phyloP scores from a whole-genome alignment of 805 yeast species.

The Jamesozyma hellenica region DNA sequence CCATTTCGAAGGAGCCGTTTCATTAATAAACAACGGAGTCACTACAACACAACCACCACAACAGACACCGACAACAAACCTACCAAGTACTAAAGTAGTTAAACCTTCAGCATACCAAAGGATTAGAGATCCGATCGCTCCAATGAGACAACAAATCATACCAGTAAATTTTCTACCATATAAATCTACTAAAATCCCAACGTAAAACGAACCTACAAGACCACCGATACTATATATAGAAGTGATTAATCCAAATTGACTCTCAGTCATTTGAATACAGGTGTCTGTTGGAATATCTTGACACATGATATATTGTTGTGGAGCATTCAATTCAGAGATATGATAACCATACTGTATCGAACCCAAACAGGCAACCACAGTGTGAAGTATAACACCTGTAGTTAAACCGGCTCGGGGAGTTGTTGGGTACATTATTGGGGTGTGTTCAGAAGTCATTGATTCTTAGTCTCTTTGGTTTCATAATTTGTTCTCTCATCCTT shows the following conservation, averaged over 20 bases:
- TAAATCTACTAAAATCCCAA: slow-evolving; percentile 54
- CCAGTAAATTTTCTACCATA: slow-evolving; percentile 53
- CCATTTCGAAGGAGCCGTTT: slow-evolving; percentile 57
- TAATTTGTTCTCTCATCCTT: too few relatives aligned
- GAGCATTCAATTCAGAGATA: slow-evolving; percentile 90
- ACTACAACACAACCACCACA: slow-evolving; percentile 85
- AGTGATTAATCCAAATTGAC: slow-evolving; percentile 62
- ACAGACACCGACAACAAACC: slow-evolving; percentile 72
- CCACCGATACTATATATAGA: slow-evolving; percentile 83
- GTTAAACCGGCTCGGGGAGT: background rate
- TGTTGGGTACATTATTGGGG: too few relatives aligned
- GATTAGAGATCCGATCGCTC: slow-evolving; percentile 51
- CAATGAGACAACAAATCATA: slow-evolving; percentile 40
- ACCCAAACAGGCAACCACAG: slow-evolving; percentile 53
- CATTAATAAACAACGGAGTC: slow-evolving; percentile 73
- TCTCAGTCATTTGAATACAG: slow-evolving; percentile 50
- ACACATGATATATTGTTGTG: slow-evolving; percentile 63
- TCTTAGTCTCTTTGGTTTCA: too few relatives aligned
- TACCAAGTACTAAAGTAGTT: slow-evolving; percentile 45
- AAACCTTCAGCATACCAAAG: slow-evolving; percentile 39
- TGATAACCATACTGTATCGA: slow-evolving; percentile 90
- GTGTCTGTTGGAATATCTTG: slow-evolving; percentile 12
- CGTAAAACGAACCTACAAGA: slow-evolving; percentile 57
- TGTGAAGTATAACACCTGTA: slow-evolving; percentile 1
- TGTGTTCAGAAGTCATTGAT: too few relatives aligned